Evolutionary conservation across 2,329 filamentous ascomycete species (phyloP), one percentile per base, ranked within the genome.

Genomic region (Endocalyx cinctus): DNA sequence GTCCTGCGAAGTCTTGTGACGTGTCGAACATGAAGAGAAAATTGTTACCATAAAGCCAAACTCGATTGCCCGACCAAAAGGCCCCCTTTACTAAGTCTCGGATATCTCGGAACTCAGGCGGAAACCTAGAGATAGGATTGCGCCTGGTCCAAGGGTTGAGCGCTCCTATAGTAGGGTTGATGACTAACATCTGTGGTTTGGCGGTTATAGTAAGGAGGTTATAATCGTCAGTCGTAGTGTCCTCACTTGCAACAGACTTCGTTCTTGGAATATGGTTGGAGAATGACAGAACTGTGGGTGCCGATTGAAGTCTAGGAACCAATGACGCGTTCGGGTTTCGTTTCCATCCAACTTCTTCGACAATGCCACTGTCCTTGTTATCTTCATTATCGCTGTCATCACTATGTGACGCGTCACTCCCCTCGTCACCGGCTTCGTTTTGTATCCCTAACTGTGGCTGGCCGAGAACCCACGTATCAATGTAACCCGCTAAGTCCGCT

Each of bases 21-120:
- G 94, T 66, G 57, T 97, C 88, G 39, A 98, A 77, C 89, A 97
- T 97, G 64, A 86, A 88, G 16, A 98, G 61, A 73, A 88, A 97
- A 1, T 77, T 81, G 25, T 79, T 76, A 6, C 90, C 89, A 52
- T 94, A 96, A 14, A 97, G 64, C 87, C 90, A 97, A 6, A 90
- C 62, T 11, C 90, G 76, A 17, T 69, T 67, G 1, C 82, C 69
- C 53, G 94, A 84, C 89, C 90, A 97, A 25, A 95, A 60, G 17
- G 81, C 79, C 4, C 88, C 89, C 67, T 90, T 90, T 34, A 84
- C 84, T 26, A 86, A 72, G 55, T 95, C 88, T 39, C 82, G 77
- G 16, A 88, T 74, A 43, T 79, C 76, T 35, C 73, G 77, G 57
- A 94, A 90, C 29, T 84, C 75, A 4, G 71, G 67, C 0, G 88